These are phyloP conservation scores for Dinochytrium kinnereticum DNA, from an alignment of 371 early-diverging fungal genomes.

Conservation along the genomic window DNA sequence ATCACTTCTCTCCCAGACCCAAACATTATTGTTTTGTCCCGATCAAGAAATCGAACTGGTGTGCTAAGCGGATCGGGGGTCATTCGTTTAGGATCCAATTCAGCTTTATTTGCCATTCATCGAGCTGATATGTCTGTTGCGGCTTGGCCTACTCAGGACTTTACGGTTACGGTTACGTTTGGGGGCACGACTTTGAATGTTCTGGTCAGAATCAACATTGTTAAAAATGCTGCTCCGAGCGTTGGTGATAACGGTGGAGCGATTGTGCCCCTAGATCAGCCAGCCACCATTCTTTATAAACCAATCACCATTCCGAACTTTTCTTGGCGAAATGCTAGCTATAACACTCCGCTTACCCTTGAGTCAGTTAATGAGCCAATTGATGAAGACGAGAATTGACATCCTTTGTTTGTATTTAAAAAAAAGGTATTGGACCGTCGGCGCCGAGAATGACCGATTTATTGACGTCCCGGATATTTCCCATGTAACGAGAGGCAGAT, in stretches of 20 bases:
- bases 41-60: not conserved
- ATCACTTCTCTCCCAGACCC: slow-evolving; percentile 11
- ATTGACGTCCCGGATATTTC: not conserved
- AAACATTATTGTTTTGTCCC: not conserved
- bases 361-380: not conserved
- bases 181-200: not conserved
- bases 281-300: not conserved
- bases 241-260: slow-evolving; percentile 18
- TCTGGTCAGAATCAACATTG: slow-evolving; percentile 3
- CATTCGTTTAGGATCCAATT: not conserved
- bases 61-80: not conserved
- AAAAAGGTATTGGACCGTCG: slow-evolving; percentile 11
- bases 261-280: not conserved
- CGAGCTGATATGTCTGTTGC: not conserved
- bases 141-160: slow-evolving; percentile 5
- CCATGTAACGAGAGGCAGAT: not conserved
- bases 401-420: not conserved
- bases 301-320: not conserved
- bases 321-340: slow-evolving; percentile 9
- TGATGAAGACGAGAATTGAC: too few species aligned
- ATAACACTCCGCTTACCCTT: slow-evolving; percentile 3
- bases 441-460: not conserved
- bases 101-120: slow-evolving; percentile 1
- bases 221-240: slow-evolving; percentile 13
- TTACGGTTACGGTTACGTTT: slow-evolving; percentile 10